Conservation (phyloP, 345 rosid species). For the Eucalyptus polyanthemos region DNA sequence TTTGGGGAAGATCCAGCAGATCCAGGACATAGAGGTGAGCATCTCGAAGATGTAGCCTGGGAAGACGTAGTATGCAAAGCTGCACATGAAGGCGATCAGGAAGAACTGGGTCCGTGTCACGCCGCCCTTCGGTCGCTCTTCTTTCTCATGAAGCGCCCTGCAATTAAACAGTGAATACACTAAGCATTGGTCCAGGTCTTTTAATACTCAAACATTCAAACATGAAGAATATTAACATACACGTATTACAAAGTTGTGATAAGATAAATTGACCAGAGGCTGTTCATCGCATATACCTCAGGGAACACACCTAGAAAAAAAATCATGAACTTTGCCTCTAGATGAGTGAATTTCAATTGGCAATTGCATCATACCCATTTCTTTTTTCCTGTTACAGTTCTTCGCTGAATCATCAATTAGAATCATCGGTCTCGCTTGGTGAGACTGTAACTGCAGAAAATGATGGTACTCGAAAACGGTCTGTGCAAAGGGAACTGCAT, state of each 20-base stretch:
- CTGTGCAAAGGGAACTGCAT: background rate
- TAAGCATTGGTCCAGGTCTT: background rate
- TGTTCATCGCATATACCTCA: background rate
- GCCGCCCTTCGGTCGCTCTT: constrained; percentile 57
- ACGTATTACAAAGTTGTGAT: background rate
- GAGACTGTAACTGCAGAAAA: background rate
- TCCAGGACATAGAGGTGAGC: constrained; percentile 88
- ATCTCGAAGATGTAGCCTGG: constrained; percentile 85
- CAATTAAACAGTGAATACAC: background rate
- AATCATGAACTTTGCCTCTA: background rate
- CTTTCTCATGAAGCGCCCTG: constrained; percentile 89
- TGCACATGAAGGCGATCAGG: constrained; percentile 64
- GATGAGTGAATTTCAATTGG: background rate
- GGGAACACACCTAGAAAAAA: background rate
- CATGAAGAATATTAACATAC: background rate
- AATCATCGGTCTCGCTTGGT: background rate
- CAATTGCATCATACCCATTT: background rate
- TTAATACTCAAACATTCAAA: background rate
- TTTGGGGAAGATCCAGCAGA: constrained; percentile 77
- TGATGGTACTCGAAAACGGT: background rate
- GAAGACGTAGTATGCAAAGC: constrained; percentile 83
- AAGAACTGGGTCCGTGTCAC: constrained; percentile 84
- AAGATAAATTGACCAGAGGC: background rate
- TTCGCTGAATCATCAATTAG: background rate
- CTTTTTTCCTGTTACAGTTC: background rate